Conservation (phyloP, 805 yeast genomes). For the Yarrowia hollandica region DNA sequence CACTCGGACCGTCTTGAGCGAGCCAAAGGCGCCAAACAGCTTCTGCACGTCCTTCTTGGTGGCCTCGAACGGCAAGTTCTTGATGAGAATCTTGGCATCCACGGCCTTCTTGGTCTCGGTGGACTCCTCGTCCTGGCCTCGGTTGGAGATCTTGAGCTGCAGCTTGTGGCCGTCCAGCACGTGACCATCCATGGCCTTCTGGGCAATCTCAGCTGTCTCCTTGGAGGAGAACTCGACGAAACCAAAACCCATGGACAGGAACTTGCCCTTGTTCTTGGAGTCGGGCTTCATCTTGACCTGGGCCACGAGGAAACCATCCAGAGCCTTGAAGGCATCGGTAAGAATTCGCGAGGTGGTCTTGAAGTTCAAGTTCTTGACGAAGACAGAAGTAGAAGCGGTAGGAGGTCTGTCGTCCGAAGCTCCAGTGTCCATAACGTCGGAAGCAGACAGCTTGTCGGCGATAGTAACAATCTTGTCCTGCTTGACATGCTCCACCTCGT, state of each 20-base stretch:
- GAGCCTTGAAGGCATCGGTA: conserved; percentile 59
- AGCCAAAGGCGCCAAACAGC: conserved; percentile 88
- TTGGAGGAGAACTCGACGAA: conserved; percentile 84
- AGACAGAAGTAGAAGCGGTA: conserved; percentile 84
- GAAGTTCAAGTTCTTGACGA: conserved; percentile 90
- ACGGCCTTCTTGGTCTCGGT: conserved; percentile 32
- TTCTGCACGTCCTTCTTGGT: conserved; percentile 90
- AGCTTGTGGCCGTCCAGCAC: conserved; percentile 86
- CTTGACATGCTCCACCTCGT: conserved; percentile 41
- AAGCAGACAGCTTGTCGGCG: conserved; percentile 42
- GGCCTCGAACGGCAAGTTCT: conserved; percentile 96
- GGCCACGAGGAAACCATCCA: conserved; percentile 80
- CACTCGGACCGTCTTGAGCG: conserved; percentile 86
- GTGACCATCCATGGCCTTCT: conserved; percentile 68
- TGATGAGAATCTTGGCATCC: conserved; percentile 73
- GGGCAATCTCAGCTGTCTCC: conserved; percentile 77
- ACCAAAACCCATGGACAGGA: conserved; percentile 96
- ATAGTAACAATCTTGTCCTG: conserved; percentile 35
- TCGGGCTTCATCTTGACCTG: conserved; percentile 86
- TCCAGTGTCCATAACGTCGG: conserved; percentile 34
- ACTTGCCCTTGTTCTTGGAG: conserved; percentile 63
- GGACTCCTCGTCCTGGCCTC: conserved; percentile 47
- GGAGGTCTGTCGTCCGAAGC: conserved; percentile 47
- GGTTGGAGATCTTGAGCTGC: conserved; percentile 83
- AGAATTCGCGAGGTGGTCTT: conserved; percentile 64